phyloP scores from a whole-genome alignment of 2,329 filamentous ascomycete species.

The Trichophyton verrucosum region DNA sequence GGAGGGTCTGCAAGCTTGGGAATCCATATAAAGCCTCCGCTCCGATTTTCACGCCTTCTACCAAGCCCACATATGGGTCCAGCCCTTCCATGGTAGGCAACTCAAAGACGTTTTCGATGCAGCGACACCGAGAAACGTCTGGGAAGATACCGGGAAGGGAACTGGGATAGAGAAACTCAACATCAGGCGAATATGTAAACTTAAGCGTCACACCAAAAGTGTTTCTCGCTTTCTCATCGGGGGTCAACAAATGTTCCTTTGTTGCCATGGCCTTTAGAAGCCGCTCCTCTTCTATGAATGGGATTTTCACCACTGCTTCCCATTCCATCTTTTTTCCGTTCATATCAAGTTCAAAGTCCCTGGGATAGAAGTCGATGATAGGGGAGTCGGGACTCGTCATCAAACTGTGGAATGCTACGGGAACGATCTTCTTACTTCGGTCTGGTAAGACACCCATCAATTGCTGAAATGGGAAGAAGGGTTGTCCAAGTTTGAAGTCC shows the following conservation, averaged over 20 bases:
- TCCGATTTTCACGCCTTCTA: constrained; percentile 72
- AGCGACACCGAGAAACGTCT: constrained; percentile 73
- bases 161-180: constrained; percentile 74
- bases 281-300: constrained; percentile 89
- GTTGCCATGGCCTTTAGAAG: constrained; percentile 75
- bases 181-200: constrained; percentile 69
- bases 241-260: constrained; percentile 63
- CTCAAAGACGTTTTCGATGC: constrained; percentile 92
- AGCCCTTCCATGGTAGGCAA: constrained; percentile 84
- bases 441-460: constrained; percentile 97
- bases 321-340: constrained; percentile 99
- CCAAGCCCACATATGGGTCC: constrained; percentile 69
- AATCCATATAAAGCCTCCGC: constrained; percentile 81
- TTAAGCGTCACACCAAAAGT: constrained; percentile 85
- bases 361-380: constrained; percentile 94
- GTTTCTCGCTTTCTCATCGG: constrained; percentile 71
- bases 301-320: constrained; percentile 98
- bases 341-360: constrained; percentile 97
- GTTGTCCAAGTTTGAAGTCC: constrained; percentile 86
- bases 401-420: constrained; percentile 69
- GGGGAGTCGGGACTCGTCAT: constrained; percentile 87
- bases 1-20: constrained; percentile 74
- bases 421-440: constrained; percentile 93
- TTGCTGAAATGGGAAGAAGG: constrained; percentile 90
- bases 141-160: constrained; percentile 84